A percentile compares a stretch with the other conserved stretches of the same genome.
phyloP scores from a whole-genome alignment of 225 moss, liverwort and hornwort species.

The Thuidium tamariscinum region DNA sequence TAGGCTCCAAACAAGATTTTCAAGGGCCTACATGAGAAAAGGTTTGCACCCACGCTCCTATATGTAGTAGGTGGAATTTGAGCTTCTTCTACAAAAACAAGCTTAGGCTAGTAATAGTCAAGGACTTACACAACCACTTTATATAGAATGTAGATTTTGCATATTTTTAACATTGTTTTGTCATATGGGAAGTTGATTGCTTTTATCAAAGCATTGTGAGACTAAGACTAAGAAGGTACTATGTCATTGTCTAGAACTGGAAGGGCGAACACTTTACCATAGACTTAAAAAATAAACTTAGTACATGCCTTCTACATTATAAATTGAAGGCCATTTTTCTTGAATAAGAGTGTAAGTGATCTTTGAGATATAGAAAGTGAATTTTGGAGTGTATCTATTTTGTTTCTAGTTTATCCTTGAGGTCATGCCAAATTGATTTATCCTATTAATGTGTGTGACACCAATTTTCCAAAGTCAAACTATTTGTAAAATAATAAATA shows the following conservation, averaged over 20 bases:
- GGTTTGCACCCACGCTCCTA: too few species aligned
- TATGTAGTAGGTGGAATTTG: too few species aligned
- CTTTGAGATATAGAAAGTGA: background rate
- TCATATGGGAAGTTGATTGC: too few species aligned
- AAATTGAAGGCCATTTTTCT: background rate
- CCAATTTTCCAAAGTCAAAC: background rate
- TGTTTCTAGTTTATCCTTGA: too few species aligned
- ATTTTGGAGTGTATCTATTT: accelerated
- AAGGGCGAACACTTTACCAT: background rate
- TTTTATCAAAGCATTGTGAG: too few species aligned
- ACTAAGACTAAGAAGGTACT: accelerated
- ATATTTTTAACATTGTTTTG: too few species aligned
- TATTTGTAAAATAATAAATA: background rate
- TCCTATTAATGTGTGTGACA: background rate
- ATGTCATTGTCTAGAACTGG: accelerated
- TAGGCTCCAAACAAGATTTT: too few species aligned
- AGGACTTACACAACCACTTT: too few species aligned
- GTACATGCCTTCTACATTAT: accelerated
- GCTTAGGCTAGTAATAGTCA: too few species aligned
- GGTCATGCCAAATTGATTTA: accelerated
- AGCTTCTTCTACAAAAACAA: too few species aligned
- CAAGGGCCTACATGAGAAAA: too few species aligned
- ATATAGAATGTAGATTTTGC: too few species aligned
- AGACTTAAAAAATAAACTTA: background rate
- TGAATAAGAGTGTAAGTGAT: accelerated